Conservation (phyloP, 495 filamentous ascomycete species). For the Penicillium waksmanii region DNA sequence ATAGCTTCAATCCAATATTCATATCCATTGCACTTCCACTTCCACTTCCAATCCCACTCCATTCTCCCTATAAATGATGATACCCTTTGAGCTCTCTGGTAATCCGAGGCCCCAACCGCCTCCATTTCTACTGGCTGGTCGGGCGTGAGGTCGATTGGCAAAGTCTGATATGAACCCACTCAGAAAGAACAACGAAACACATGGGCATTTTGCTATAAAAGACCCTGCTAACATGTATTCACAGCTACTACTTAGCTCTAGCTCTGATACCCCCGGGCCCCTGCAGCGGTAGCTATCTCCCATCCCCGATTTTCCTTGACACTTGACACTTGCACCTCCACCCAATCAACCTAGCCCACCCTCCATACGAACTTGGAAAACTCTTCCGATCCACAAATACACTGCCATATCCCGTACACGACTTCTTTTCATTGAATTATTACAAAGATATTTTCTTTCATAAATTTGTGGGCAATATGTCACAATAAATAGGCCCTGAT, state of each 20-base stretch:
- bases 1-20: constrained; percentile 10
- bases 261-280: no score
- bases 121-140: constrained; percentile 59
- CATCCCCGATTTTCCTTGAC: no score
- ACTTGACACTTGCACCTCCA: no score
- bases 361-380: no score
- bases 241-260: no score
- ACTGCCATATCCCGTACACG: not conserved
- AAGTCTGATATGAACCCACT: constrained; percentile 69
- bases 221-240: not conserved
- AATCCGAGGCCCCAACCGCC: constrained; percentile 75
- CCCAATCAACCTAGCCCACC: no score
- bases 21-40: constrained; percentile 9
- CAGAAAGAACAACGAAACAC: no score
- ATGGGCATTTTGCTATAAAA: no score
- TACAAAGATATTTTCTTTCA: constrained; percentile 4
- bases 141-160: constrained; percentile 73
- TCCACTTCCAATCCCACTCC: not conserved
- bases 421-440: constrained; percentile 7
- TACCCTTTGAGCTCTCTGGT: constrained; percentile 69
- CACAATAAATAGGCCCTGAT: constrained; percentile 26
- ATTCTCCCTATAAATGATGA: constrained; percentile 61
- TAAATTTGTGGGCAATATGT: constrained; percentile 25
- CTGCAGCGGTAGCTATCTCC: no score
- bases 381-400: not conserved